Conservation (phyloP, 2,329 filamentous ascomycete species). For the Talaromyces funiculosus region DNA sequence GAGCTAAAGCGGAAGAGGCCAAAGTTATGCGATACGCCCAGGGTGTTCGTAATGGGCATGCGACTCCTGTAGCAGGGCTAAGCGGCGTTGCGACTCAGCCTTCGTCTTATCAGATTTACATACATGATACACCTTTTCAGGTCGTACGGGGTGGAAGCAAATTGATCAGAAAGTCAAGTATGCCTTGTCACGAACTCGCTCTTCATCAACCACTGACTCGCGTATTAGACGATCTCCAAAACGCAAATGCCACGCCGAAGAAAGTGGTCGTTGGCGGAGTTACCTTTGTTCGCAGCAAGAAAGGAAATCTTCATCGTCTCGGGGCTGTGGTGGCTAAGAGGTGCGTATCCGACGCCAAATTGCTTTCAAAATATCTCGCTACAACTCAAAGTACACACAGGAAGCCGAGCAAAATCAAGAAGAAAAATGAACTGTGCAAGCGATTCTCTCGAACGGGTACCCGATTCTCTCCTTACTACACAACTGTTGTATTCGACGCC, state of each 20-base stretch:
- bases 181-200: conserved; percentile 24
- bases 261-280: conserved; percentile 67
- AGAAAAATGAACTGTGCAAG: conserved; percentile 69
- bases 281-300: conserved; percentile 77
- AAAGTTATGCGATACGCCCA: conserved; percentile 38
- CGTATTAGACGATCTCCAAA: conserved; percentile 51
- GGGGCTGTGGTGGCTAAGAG: conserved; percentile 69
- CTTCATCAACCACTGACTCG: conserved; percentile 40
- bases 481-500: conserved; percentile 23
- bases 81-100: conserved; percentile 25
- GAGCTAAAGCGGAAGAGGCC: conserved; percentile 48
- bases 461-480: conserved; percentile 26
- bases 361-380: conserved; percentile 1
- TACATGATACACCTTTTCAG: conserved; percentile 68
- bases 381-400: conserved; percentile 21
- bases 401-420: conserved; percentile 52
- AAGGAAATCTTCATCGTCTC: conserved; percentile 76
- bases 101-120: conserved; percentile 55
- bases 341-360: conserved; percentile 48
- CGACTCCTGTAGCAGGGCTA: conserved; percentile 17
- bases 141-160: conserved; percentile 77
- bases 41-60: conserved; percentile 19
- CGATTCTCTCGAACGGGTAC: conserved; percentile 54
- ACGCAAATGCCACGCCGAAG: conserved; percentile 67
- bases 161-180: conserved; percentile 67